phyloP scores from a whole-genome alignment of 345 rosid genomes.

The Trapa incisa region DNA sequence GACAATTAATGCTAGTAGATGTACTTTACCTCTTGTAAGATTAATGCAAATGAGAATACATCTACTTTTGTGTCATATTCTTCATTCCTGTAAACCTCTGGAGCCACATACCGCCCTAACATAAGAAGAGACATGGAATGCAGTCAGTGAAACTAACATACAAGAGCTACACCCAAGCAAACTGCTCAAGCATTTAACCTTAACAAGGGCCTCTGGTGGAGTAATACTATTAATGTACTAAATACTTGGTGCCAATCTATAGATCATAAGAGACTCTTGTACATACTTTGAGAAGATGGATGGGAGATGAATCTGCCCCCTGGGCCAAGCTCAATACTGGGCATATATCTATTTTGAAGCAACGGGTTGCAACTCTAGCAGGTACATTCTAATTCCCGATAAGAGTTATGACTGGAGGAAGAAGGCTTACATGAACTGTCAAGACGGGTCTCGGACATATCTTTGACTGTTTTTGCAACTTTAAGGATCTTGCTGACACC shows the following conservation, averaged over 20 bases:
- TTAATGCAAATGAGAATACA: slow-evolving; percentile 71
- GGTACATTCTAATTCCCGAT: neutral
- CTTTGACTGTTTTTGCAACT: slow-evolving; percentile 46
- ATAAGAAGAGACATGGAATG: neutral
- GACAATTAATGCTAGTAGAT: slow-evolving; percentile 1
- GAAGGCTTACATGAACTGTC: slow-evolving; percentile 51
- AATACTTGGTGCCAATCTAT: neutral
- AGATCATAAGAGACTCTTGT: neutral
- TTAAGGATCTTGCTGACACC: slow-evolving; percentile 55
- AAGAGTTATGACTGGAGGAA: slow-evolving; percentile 1
- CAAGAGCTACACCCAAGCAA: neutral
- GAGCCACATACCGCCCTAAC: slow-evolving; percentile 73
- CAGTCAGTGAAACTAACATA: neutral
- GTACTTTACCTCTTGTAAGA: slow-evolving; percentile 62
- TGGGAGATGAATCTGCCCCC: neutral
- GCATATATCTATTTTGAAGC: neutral
- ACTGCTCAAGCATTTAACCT: neutral
- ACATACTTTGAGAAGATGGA: neutral
- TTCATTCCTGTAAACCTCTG: slow-evolving; percentile 67
- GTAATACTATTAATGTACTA: neutral
- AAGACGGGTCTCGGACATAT: slow-evolving; percentile 30
- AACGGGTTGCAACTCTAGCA: neutral
- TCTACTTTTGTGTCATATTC: slow-evolving; percentile 76
- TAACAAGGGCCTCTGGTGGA: neutral
- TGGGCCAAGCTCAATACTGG: neutral